These are phyloP conservation scores for Gloeophyllum trabeum DNA, from an alignment of 768 basidiomycete species.

Conservation along the genomic window DNA sequence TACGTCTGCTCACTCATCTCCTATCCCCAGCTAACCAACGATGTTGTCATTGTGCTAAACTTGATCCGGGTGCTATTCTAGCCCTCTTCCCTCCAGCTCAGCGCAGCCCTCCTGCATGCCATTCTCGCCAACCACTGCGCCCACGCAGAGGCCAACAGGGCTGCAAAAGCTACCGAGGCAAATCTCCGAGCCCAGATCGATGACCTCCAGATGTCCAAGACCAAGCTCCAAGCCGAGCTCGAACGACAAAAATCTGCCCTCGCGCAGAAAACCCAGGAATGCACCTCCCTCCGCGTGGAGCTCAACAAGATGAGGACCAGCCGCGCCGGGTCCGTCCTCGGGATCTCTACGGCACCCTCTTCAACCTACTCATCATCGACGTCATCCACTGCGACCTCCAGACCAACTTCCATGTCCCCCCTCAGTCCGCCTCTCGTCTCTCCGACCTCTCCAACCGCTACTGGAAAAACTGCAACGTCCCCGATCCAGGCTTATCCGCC, in stretches of 20 bases:
- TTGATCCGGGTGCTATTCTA: conserved; percentile 18
- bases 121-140: conserved; percentile 77
- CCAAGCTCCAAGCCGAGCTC: conserved; percentile 61
- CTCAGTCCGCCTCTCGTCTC: conserved; percentile 23
- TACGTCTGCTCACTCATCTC: too few relatives aligned
- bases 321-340: conserved; percentile 22
- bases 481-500: conserved; percentile 18
- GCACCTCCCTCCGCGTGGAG: conserved; percentile 55
- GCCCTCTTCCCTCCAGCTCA: conserved; percentile 61
- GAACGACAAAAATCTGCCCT: conserved; percentile 55
- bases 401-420: conserved; percentile 15
- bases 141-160: conserved; percentile 67
- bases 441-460: conserved; percentile 21
- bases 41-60: too few relatives aligned
- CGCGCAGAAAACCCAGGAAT: conserved; percentile 62
- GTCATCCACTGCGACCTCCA: conserved; percentile 15
- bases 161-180: conserved; percentile 50
- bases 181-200: conserved; percentile 56
- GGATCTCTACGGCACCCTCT: conserved; percentile 4
- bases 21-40: too few relatives aligned
- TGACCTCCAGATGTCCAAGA: conserved; percentile 43
- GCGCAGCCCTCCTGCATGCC: conserved; percentile 69
- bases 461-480: conserved; percentile 24
- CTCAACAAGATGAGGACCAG: conserved; percentile 43
- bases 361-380: conserved; percentile 2